Evolutionary conservation across 306 rosid genomes (phyloP).

Genomic region (Medicago ruthenica): DNA sequence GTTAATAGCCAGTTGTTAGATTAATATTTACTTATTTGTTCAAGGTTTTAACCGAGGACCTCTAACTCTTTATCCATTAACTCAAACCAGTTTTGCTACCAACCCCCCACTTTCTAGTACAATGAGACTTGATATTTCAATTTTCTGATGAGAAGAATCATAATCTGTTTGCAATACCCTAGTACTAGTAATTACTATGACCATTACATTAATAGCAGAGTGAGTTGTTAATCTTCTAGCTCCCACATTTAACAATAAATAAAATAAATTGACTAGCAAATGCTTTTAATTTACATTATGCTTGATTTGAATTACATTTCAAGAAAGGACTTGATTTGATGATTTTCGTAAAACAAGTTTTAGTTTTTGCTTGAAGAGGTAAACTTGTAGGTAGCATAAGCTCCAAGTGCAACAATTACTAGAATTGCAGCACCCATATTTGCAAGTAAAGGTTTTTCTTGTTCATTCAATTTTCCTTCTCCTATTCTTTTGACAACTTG

Average conservation of each 20-base stretch:
- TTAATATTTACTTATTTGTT: too few relatives aligned
- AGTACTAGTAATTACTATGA: not conserved
- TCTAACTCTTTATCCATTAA: too few relatives aligned
- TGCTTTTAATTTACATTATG: not conserved
- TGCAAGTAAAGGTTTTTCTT: slow-evolving; percentile 54
- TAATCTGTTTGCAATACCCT: too few relatives aligned
- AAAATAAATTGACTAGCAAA: not conserved
- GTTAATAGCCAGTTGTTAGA: too few relatives aligned
- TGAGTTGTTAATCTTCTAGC: not conserved
- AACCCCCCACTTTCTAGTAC: not conserved
- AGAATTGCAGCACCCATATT: slow-evolving; percentile 66
- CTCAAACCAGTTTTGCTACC: too few relatives aligned
- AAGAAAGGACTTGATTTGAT: not conserved
- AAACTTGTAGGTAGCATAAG: slow-evolving; percentile 50
- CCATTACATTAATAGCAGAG: not conserved
- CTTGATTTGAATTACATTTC: slow-evolving; percentile 1
- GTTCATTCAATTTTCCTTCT: slow-evolving; percentile 45
- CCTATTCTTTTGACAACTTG: slow-evolving; percentile 38
- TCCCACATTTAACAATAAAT: not conserved
- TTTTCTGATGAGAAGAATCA: not conserved
- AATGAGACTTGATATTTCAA: not conserved
- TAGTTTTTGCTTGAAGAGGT: slow-evolving; percentile 43
- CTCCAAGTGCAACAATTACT: slow-evolving; percentile 61
- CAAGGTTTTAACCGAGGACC: too few relatives aligned
- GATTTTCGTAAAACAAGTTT: slow-evolving; percentile 32